Conservation (phyloP, 352 stramenopile species). For the Ophiocytium majus region DNA sequence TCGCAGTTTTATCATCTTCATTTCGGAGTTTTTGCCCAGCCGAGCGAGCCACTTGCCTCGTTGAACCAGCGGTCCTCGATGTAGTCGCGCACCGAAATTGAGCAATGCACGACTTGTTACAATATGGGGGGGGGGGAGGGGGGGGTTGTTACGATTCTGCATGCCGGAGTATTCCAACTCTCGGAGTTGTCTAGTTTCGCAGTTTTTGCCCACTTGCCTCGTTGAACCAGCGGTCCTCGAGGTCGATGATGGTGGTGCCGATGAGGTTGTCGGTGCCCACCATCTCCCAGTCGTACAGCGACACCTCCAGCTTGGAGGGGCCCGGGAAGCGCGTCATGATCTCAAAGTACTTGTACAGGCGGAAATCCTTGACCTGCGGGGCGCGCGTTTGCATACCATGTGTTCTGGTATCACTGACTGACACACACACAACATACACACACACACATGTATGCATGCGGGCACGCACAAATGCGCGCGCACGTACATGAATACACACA, state of each 20-base stretch:
- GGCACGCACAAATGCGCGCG: no score
- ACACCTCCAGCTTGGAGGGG: conserved; percentile 75
- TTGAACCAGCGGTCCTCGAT: neutral
- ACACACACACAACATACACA: no score
- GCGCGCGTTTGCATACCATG: conserved; percentile 35
- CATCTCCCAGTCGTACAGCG: conserved; percentile 81
- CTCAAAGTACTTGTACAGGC: conserved; percentile 82
- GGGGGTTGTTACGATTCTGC: neutral
- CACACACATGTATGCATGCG: no score
- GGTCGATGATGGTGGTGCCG: conserved; percentile 81
- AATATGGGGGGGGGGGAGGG: neutral
- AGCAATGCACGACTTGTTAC: neutral
- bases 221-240: conserved; percentile 87
- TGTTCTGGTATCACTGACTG: no score
- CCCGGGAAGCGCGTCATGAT: conserved; percentile 81
- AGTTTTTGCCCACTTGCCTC: conserved; percentile 18
- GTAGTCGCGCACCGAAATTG: neutral
- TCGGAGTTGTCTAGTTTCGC: neutral
- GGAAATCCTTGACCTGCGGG: conserved; percentile 53
- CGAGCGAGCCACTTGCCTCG: neutral
- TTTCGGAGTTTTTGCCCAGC: neutral
- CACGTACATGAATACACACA: no score
- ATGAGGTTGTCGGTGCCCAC: conserved; percentile 82
- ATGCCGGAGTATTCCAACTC: neutral
- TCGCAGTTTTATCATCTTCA: no score